These are phyloP conservation scores for Fraxinus nigra DNA, from an alignment of 305 asterid genomes.

Conservation along the genomic window DNA sequence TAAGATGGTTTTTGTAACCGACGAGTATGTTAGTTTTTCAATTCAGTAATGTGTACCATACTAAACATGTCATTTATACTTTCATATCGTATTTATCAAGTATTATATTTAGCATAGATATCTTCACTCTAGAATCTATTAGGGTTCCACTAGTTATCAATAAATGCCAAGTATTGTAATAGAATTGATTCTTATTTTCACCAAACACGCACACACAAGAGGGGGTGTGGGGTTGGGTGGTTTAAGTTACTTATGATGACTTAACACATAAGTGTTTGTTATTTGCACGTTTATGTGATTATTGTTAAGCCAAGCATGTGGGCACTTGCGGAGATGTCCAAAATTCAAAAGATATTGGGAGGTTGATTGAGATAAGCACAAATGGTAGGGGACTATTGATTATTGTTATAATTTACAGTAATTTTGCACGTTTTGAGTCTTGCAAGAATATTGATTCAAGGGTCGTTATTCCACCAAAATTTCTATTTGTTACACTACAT, in stretches of 20 bases:
- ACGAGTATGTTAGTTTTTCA: constrained; percentile 27
- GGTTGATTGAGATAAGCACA: constrained; percentile 32
- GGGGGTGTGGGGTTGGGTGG: not conserved
- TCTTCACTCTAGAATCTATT: constrained; percentile 4
- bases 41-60: not conserved
- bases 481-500: too few relatives aligned
- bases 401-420: constrained; percentile 5
- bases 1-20: constrained; percentile 18
- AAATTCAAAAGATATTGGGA: constrained; percentile 29
- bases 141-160: constrained; percentile 22
- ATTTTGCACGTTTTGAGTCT: not conserved
- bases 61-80: not conserved
- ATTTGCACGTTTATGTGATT: constrained; percentile 49
- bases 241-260: not conserved
- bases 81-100: not conserved
- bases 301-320: constrained; percentile 38
- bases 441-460: not conserved
- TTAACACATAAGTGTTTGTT: constrained; percentile 35
- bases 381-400: constrained; percentile 34
- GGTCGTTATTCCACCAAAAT: too few relatives aligned
- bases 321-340: constrained; percentile 48
- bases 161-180: not conserved
- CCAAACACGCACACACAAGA: not conserved
- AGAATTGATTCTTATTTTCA: not conserved
- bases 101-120: constrained; percentile 23